These are phyloP conservation scores for Aurifilum marmelostoma DNA, from an alignment of 2,329 filamentous ascomycete genomes.

Conservation along the genomic window DNA sequence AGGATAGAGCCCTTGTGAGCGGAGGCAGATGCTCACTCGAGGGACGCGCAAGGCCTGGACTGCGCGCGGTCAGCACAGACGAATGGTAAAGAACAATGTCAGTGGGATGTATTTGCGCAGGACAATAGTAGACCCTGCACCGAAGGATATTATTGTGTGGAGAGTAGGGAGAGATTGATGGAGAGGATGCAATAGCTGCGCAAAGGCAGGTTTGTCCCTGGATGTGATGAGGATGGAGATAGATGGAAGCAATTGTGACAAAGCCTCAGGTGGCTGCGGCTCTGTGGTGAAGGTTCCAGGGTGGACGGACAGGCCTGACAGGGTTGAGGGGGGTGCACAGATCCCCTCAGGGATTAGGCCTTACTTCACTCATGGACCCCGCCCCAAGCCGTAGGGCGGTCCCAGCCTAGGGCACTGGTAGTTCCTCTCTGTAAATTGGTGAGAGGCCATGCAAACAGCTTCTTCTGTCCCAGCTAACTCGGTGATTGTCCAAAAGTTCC, in stretches of 20 bases:
- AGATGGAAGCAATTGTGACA: not conserved
- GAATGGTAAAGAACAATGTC: not conserved
- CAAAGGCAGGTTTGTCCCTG: not conserved
- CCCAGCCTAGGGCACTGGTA: not conserved
- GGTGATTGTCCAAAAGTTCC: not conserved
- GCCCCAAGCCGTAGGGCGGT: not conserved
- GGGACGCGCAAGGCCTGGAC: not conserved
- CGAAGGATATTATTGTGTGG: not conserved
- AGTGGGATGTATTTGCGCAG: not conserved
- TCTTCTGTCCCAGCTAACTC: not conserved
- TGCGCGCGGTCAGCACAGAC: not conserved
- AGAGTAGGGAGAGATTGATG: not conserved
- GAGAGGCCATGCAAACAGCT: not conserved
- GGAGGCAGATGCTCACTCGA: not conserved
- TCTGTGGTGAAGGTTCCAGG: not conserved
- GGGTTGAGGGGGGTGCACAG: conserved; percentile 5
- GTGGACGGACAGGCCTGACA: not conserved
- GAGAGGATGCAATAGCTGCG: not conserved
- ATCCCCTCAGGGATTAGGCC: not conserved
- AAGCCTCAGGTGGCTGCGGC: not conserved
- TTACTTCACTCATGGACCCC: not conserved
- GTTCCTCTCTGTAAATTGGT: not conserved
- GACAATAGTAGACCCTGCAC: not conserved
- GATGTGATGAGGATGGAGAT: not conserved
- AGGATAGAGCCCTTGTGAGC: not conserved